Evolutionary conservation across 2,329 filamentous ascomycete species (phyloP), one percentile per base, ranked within the genome.

Genomic region (Xylaria sp.): DNA sequence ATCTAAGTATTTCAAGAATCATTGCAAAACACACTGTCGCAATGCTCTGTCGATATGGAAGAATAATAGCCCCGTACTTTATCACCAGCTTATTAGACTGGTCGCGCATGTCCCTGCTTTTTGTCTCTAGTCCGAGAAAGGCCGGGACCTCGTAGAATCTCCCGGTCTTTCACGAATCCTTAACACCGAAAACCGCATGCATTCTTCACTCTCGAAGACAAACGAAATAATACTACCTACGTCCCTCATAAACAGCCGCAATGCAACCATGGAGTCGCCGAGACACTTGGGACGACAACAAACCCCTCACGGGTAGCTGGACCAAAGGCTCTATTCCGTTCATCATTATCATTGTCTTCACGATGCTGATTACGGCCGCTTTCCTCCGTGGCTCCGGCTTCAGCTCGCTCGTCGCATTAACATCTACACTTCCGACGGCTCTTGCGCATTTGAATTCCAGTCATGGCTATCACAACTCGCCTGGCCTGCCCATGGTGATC

Each of bases 401-500:
- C 2, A 50, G 51, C 44, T 59, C 61, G 46, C 53, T 66, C 9
- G 39, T 23, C 30, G 46, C 54, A 37, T 46, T 65, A 11, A 60
- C 63, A 19, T 55, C 63, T 23, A 59, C 59, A 46, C 52, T 63
- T 7, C 61, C 63, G 49, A 44, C 58, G 7, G 52, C 60, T 10
- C 37, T 44, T 16, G 54, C 53, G n/a, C 35, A 51, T 50, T 58
- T 52, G 3, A 63, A 60, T 34, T 9, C 34, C 6, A 51, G 55
- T 13, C 10, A 46, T 39, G 8, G 37, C 2, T 8, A 53, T 4
- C 46, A 53, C 9, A 68, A 69, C 16, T 74, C 76, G 0, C 74
- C 77, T 1, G 73, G 75, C 4, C 69, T 81, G 4, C 80, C 80
- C 2, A 72, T 83, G 63, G 75, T 80, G 10, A 76, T 83, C 63